A percentile compares a stretch with the other conserved stretches of the same genome.
Evolutionary conservation across 208 protist species (phyloP).

Genomic region (Trypanosoma rangeli): DNA sequence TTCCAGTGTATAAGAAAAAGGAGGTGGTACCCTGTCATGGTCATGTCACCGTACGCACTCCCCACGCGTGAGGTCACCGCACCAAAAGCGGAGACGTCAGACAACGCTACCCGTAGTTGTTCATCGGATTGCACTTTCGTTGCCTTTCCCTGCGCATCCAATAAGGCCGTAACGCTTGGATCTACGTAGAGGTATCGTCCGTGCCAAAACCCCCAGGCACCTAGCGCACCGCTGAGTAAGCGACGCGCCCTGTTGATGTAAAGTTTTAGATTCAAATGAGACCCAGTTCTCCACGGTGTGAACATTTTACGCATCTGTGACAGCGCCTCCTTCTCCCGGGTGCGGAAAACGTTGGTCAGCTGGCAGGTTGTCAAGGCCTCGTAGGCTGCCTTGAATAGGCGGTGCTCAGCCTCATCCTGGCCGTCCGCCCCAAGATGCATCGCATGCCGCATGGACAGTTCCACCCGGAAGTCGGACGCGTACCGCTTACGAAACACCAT

Average conservation of each 20-base stretch:
- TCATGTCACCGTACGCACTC: slow-evolving; percentile 57
- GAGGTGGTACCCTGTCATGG: slow-evolving; percentile 65
- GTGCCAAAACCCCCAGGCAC: slow-evolving; percentile 46
- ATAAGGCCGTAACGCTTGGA: slow-evolving; percentile 36
- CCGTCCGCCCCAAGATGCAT: slow-evolving; percentile 17
- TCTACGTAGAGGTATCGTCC: slow-evolving; percentile 55
- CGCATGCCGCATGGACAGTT: slow-evolving; percentile 66
- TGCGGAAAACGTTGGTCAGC: slow-evolving; percentile 75
- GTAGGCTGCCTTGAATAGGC: slow-evolving; percentile 37
- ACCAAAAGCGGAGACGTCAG: slow-evolving; percentile 39
- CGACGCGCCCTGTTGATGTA: slow-evolving; percentile 47
- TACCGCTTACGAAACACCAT: slow-evolving; percentile 75
- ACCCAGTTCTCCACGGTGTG: slow-evolving; percentile 33
- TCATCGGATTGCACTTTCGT: slow-evolving; percentile 16
- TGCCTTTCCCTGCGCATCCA: slow-evolving; percentile 40
- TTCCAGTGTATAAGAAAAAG: slow-evolving; percentile 76
- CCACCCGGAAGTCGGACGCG: slow-evolving; percentile 65
- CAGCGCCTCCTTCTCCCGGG: slow-evolving; percentile 60
- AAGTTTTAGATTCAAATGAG: slow-evolving; percentile 42
- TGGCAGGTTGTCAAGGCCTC: slow-evolving; percentile 67
- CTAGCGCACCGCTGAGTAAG: slow-evolving; percentile 57
- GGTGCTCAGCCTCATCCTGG: slow-evolving; percentile 14
- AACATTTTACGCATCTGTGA: slow-evolving; percentile 54
- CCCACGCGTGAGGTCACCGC: slow-evolving; percentile 66
- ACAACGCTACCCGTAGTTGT: slow-evolving; percentile 27